Conservation (phyloP, 2,329 filamentous ascomycete genomes). For the Fusarium cyanostomum region DNA sequence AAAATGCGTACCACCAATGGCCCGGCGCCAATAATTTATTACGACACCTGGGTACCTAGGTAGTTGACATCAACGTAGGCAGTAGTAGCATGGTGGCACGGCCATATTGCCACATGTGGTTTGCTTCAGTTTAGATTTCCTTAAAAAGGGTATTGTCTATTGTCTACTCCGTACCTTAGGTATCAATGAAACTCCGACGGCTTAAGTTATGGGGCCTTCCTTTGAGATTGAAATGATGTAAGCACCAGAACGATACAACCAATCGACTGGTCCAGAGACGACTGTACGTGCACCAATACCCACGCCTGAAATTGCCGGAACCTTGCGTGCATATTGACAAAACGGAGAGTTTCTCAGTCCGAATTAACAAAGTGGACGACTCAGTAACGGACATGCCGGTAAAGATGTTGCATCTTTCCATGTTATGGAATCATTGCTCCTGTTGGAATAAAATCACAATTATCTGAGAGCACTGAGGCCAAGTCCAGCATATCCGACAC, state of each 20-base stretch:
- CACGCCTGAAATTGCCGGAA: constrained; percentile 1
- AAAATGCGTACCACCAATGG: constrained; percentile 20
- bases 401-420: not conserved
- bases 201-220: constrained; percentile 9
- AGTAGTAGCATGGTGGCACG: constrained; percentile 28
- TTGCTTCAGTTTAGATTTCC: not conserved
- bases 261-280: not conserved
- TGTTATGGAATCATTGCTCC: constrained; percentile 25
- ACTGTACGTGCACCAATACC: not conserved
- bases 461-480: constrained; percentile 10
- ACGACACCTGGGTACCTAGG: constrained; percentile 7
- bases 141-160: not conserved
- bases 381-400: constrained; percentile 2
- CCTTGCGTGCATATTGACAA: not conserved
- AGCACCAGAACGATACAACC: not conserved
- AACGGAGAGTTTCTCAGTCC: not conserved
- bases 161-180: too few species aligned
- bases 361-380: not conserved
- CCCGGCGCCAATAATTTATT: constrained; percentile 24
- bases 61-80: constrained; percentile 29
- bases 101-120: constrained; percentile 28
- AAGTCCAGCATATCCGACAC: constrained; percentile 23
- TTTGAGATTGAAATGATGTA: constrained; percentile 18
- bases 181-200: constrained; percentile 2
- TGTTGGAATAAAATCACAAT: constrained; percentile 21